These are phyloP conservation scores for Dactylis glomerata DNA, from an alignment of 176 grass and related monocot genomes.

Conservation along the genomic window DNA sequence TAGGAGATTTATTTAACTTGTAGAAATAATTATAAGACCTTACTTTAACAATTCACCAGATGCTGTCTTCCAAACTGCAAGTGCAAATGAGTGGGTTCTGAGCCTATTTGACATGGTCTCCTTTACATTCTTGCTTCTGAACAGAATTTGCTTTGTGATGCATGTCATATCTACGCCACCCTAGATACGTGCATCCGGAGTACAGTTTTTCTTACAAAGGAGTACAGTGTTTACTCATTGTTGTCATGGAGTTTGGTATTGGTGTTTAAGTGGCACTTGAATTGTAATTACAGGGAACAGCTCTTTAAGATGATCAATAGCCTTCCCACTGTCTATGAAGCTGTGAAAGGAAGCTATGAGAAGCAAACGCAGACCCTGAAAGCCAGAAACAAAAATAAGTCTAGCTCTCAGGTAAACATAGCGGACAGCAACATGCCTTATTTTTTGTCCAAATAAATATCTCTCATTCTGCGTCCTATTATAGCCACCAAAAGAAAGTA, in stretches of 20 bases:
- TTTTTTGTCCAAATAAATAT: neutral
- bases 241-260: conserved; percentile 6
- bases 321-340: conserved; percentile 67
- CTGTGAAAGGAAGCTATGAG: conserved; percentile 40
- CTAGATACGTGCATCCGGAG: neutral
- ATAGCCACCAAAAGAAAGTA: conserved; percentile 21
- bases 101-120: neutral
- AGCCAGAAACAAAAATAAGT: conserved; percentile 42
- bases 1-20: neutral
- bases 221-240: no score
- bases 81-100: neutral
- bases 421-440: neutral
- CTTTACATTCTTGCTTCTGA: neutral
- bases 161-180: neutral
- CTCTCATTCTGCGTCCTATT: neutral
- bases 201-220: neutral
- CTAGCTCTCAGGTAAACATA: conserved; percentile 41
- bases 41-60: neutral
- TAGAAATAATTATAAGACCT: neutral
- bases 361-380: conserved; percentile 36
- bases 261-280: neutral
- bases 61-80: neutral
- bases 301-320: conserved; percentile 72
- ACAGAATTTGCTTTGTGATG: neutral
- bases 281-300: conserved; percentile 45